phyloP scores from a whole-genome alignment of 768 basidiomycete genomes.

The Amanita rubescens region DNA sequence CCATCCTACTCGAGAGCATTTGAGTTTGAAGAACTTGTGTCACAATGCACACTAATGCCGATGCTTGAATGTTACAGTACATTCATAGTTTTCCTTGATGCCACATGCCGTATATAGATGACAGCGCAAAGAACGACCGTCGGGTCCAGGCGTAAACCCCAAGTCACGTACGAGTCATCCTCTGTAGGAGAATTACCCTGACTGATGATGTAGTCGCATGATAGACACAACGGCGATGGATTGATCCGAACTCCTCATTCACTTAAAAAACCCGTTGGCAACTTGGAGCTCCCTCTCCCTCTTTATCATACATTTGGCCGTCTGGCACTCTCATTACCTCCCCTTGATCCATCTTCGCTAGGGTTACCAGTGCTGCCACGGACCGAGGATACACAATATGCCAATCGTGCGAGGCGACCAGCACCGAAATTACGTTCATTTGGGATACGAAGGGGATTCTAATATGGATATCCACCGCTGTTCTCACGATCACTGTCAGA shows the following conservation, averaged over 20 bases:
- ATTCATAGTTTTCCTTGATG: no score
- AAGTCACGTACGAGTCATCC: slow-evolving; percentile 52
- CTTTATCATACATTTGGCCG: slow-evolving; percentile 62
- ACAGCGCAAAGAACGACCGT: neutral
- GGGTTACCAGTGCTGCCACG: slow-evolving; percentile 47
- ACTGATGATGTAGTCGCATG: neutral
- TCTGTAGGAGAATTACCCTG: slow-evolving; percentile 23
- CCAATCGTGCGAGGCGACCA: slow-evolving; percentile 38
- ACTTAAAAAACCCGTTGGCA: slow-evolving; percentile 20
- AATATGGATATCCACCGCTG: slow-evolving; percentile 20
- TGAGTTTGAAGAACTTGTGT: no score
- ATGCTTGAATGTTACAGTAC: no score
- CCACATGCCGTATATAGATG: neutral
- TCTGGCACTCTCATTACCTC: slow-evolving; percentile 59
- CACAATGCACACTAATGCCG: no score
- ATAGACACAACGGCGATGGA: no score
- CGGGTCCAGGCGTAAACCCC: slow-evolving; percentile 47
- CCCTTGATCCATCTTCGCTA: slow-evolving; percentile 48
- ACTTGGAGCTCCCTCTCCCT: slow-evolving; percentile 42
- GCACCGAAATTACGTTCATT: slow-evolving; percentile 43
- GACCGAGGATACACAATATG: slow-evolving; percentile 27
- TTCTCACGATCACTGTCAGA: slow-evolving; percentile 27
- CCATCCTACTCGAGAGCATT: slow-evolving; percentile 26
- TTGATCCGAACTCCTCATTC: neutral
- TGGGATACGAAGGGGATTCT: slow-evolving; percentile 26